Percentiles rank a stretch among this genome's conserved stretches.
These are phyloP conservation scores for Parietichytrium sp. DNA, from an alignment of 108 stramenopile species.

Conservation along the genomic window DNA sequence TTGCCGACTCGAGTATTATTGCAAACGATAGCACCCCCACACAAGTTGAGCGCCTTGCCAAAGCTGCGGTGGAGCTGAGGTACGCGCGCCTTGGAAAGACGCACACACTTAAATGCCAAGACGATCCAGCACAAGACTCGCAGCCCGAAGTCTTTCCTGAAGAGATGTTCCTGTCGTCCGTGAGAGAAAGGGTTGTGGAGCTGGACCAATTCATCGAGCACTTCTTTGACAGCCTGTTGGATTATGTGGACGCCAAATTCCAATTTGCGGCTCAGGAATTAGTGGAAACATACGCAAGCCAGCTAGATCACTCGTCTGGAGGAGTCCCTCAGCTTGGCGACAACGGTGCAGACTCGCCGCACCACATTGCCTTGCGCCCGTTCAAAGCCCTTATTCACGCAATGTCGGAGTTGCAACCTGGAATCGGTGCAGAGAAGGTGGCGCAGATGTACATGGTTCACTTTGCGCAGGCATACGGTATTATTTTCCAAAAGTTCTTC, in stretches of 20 bases:
- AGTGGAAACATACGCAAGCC: neutral
- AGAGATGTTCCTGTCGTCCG: neutral
- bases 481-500: neutral
- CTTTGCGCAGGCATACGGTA: constrained; percentile 17
- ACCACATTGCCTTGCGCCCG: neutral
- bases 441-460: neutral
- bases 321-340: neutral
- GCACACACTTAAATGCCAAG: neutral
- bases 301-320: neutral
- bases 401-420: neutral
- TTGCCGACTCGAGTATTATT: neutral
- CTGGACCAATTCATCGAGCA: neutral
- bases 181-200: neutral
- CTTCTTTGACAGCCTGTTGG: neutral
- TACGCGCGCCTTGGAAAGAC: neutral
- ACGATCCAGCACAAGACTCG: neutral
- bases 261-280: neutral
- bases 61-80: neutral
- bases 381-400: neutral
- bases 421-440: neutral
- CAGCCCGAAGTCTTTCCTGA: constrained; percentile 28
- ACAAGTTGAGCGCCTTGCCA: neutral
- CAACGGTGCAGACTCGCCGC: neutral
- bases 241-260: neutral
- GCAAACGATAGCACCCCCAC: neutral